These are phyloP conservation scores for Vicia faba DNA, from an alignment of 306 rosid genomes.

Conservation along the genomic window DNA sequence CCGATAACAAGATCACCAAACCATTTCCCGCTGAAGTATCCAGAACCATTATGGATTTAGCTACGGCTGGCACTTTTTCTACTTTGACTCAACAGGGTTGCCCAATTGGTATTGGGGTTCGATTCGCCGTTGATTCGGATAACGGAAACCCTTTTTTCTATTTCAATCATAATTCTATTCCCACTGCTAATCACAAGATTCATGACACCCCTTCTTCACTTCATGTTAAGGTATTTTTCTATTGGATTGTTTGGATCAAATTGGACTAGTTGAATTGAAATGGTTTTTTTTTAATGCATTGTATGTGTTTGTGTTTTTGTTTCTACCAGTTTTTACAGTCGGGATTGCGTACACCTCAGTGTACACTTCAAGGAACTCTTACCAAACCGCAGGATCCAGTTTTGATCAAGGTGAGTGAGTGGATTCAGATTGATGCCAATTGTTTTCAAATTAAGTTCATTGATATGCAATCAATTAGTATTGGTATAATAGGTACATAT, in stretches of 20 bases:
- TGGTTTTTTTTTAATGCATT: background rate
- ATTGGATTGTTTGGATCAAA: background rate
- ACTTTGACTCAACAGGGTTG: slow-evolving; percentile 59
- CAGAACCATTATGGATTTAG: slow-evolving; percentile 80
- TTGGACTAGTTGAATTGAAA: background rate
- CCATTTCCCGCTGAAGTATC: slow-evolving; percentile 87
- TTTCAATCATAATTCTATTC: slow-evolving; percentile 42
- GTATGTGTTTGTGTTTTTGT: slow-evolving; percentile 24
- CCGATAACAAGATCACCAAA: slow-evolving; percentile 42
- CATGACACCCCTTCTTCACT: slow-evolving; percentile 56
- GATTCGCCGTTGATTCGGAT: slow-evolving; percentile 68
- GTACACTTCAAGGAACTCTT: slow-evolving; percentile 79
- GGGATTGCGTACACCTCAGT: slow-evolving; percentile 86
- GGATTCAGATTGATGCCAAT: background rate
- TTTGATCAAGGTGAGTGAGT: slow-evolving; percentile 53
- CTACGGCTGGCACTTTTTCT: slow-evolving; percentile 69
- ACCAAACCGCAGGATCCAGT: slow-evolving; percentile 62
- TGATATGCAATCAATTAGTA: background rate
- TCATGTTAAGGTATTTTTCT: slow-evolving; percentile 67
- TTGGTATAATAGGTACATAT: background rate
- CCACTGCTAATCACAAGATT: slow-evolving; percentile 11
- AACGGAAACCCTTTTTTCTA: slow-evolving; percentile 76
- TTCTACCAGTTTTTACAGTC: slow-evolving; percentile 63
- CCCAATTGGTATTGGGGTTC: slow-evolving; percentile 82
- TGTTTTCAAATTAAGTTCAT: background rate